Percentiles rank a stretch among this genome's conserved stretches.
These are phyloP conservation scores for Starmerella potacharoeniae DNA, from an alignment of 805 yeast genomes.

Conservation along the genomic window DNA sequence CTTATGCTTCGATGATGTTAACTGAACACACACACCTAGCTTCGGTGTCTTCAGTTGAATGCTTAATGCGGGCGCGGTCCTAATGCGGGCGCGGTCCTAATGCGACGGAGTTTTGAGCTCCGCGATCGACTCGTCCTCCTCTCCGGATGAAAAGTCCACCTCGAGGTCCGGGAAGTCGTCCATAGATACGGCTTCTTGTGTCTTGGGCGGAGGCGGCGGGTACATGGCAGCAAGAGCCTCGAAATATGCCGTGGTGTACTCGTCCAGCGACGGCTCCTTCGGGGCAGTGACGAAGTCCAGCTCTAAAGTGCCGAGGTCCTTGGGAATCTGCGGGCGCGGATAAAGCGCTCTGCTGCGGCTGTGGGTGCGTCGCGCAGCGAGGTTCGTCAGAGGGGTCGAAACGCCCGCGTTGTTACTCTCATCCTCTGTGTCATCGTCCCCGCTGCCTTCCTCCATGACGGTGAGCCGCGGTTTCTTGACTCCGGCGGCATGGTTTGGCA, in stretches of 20 bases:
- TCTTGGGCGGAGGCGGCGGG: not conserved
- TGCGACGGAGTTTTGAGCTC: not conserved
- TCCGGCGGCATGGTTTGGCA: not conserved
- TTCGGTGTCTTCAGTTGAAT: too few species aligned
- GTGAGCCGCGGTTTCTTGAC: not conserved
- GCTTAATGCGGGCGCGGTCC: not conserved
- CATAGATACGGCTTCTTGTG: not conserved
- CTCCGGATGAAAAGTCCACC: not conserved
- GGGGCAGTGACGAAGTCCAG: not conserved
- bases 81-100: not conserved
- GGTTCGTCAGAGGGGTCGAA: not conserved
- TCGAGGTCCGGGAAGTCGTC: constrained; percentile 12
- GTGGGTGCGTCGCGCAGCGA: not conserved
- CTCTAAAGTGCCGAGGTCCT: not conserved
- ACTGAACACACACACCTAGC: too few species aligned
- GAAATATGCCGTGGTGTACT: not conserved
- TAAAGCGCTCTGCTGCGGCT: constrained; percentile 1
- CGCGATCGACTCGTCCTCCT: not conserved
- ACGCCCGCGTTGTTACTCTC: not conserved
- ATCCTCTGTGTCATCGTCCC: not conserved
- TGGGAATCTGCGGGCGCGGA: constrained; percentile 1
- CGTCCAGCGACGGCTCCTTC: not conserved
- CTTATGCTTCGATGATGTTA: not conserved
- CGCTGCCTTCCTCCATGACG: not conserved
- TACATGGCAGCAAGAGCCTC: not conserved